phyloP scores from a whole-genome alignment of 2,329 filamentous ascomycete genomes.

The Tolypocladium sp. region DNA sequence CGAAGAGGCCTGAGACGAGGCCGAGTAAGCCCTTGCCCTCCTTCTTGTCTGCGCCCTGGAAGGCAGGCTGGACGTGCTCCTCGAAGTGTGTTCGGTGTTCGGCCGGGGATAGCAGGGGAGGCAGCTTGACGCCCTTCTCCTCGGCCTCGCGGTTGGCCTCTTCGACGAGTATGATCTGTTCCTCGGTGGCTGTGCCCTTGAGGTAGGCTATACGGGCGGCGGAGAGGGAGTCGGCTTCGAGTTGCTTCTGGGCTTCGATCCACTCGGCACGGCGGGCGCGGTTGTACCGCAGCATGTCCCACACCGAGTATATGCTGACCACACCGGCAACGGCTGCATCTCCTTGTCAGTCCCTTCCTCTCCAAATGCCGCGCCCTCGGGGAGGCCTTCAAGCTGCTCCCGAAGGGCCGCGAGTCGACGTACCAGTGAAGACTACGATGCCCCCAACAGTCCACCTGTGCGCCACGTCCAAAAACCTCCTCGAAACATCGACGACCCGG shows the following conservation, averaged over 20 bases:
- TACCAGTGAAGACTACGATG: slow-evolving; percentile 49
- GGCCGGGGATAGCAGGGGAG: slow-evolving; percentile 40
- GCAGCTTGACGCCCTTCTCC: slow-evolving; percentile 35
- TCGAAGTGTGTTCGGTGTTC: slow-evolving; percentile 26
- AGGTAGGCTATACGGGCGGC: slow-evolving; percentile 52
- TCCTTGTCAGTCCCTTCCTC: not conserved
- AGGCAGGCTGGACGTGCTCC: slow-evolving; percentile 22
- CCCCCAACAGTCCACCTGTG: slow-evolving; percentile 46
- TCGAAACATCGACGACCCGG: slow-evolving; percentile 34
- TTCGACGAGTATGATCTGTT: slow-evolving; percentile 48
- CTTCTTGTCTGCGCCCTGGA: slow-evolving; percentile 13
- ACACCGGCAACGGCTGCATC: slow-evolving; percentile 41
- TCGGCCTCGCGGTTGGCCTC: slow-evolving; percentile 42
- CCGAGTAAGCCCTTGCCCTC: slow-evolving; percentile 26
- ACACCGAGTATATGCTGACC: slow-evolving; percentile 48
- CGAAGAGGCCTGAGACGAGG: slow-evolving; percentile 20
- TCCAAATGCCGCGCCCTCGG: not conserved
- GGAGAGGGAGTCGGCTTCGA: slow-evolving; percentile 45
- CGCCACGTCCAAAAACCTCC: slow-evolving; percentile 44
- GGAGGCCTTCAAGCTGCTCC: not conserved
- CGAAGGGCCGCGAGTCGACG: slow-evolving; percentile 8
- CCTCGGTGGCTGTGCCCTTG: slow-evolving; percentile 45
- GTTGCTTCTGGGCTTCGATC: slow-evolving; percentile 42
- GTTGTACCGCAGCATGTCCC: slow-evolving; percentile 54
- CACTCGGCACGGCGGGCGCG: slow-evolving; percentile 51